Evolutionary conservation across 139 green algal species (phyloP).

Genomic region (Chlamydomonas schloesseri): DNA sequence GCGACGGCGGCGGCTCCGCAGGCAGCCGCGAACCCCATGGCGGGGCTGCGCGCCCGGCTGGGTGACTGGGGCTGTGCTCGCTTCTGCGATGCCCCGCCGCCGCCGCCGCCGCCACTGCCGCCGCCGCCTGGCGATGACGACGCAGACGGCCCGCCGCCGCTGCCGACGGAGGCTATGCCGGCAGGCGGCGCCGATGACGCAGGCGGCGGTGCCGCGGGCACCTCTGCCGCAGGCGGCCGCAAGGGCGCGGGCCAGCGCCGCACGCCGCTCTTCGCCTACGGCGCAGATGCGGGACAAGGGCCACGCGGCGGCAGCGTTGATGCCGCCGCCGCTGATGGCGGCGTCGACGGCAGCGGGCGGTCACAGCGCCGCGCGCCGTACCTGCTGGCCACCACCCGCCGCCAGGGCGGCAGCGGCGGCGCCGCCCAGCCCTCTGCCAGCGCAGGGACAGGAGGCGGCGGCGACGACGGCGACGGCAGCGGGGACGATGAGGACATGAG

Average conservation of each 20-base stretch:
- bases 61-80: background rate
- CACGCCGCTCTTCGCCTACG: slow-evolving; percentile 13
- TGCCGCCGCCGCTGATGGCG: background rate
- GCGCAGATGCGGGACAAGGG: background rate
- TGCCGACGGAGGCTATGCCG: background rate
- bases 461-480: slow-evolving; percentile 6
- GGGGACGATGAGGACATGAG: background rate
- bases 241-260: background rate
- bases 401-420: background rate
- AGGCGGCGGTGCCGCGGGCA: too few species aligned
- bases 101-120: slow-evolving; percentile 13
- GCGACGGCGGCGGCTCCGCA: background rate
- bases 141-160: background rate
- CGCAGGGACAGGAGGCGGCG: background rate
- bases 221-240: background rate
- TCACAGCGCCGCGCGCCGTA: slow-evolving; percentile 11
- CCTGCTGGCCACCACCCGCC: background rate
- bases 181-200: background rate
- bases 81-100: slow-evolving; percentile 23
- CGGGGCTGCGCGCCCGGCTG: background rate
- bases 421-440: background rate
- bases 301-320: background rate
- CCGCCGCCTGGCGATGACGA: background rate
- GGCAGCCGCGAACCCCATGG: background rate
- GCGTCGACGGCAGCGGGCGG: background rate